Evolutionary conservation across 2,329 filamentous ascomycete genomes (phyloP).

Genomic region (Cladophialophora carrionii): DNA sequence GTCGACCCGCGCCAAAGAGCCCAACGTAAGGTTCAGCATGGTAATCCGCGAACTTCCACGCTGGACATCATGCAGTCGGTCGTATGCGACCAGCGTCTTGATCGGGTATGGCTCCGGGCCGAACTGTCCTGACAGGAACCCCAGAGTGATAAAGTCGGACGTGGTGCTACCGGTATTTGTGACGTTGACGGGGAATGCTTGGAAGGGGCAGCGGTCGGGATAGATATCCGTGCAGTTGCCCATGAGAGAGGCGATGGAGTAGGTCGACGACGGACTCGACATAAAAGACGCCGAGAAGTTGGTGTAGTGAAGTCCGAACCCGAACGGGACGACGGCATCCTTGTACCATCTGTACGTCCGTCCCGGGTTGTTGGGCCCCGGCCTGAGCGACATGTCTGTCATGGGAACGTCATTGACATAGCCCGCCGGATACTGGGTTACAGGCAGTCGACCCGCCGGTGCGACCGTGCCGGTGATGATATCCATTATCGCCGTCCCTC

Average conservation of each 20-base stretch:
- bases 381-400: conserved; percentile 47
- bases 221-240: conserved; percentile 30
- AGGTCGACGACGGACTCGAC: conserved; percentile 1
- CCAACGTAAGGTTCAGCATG: conserved; percentile 44
- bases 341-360: conserved; percentile 53
- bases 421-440: conserved; percentile 27
- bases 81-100: conserved; percentile 49
- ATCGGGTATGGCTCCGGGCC: conserved; percentile 48
- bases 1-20: conserved; percentile 45
- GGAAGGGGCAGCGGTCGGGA: conserved; percentile 45
- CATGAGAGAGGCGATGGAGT: conserved; percentile 19
- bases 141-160: conserved; percentile 49
- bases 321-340: conserved; percentile 47
- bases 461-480: conserved; percentile 47
- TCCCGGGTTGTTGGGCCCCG: conserved; percentile 45
- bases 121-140: conserved; percentile 44
- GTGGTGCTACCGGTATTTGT: conserved; percentile 43
- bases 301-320: conserved; percentile 50
- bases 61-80: conserved; percentile 40
- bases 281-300: conserved; percentile 41
- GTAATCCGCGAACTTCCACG: conserved; percentile 38
- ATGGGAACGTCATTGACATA: conserved; percentile 50
- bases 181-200: conserved; percentile 44
- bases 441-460: conserved; percentile 35
- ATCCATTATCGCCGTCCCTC: conserved; percentile 48